phyloP scores from a whole-genome alignment of 31 red algal species.

The Odonthalia washingtoniensis region DNA sequence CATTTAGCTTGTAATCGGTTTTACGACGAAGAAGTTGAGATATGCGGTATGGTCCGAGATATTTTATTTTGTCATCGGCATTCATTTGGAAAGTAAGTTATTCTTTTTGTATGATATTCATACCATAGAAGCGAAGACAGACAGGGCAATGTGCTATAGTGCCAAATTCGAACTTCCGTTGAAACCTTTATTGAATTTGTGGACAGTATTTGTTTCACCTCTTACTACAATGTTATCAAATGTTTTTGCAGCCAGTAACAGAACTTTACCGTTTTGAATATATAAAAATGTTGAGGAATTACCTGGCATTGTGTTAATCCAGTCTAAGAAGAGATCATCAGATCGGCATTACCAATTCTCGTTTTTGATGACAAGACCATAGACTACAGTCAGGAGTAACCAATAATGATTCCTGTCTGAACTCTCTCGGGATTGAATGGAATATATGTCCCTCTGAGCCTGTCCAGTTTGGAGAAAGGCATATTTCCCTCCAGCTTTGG shows the following conservation, averaged over 20 bases:
- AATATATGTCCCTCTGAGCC: not conserved
- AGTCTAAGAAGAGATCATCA: not conserved
- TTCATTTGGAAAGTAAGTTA: not conserved
- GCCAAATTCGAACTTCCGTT: not conserved
- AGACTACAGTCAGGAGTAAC: not conserved
- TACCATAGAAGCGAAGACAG: not conserved
- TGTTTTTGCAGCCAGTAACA: too few relatives aligned
- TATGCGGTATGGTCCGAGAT: not conserved
- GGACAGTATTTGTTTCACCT: not conserved
- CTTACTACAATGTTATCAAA: not conserved
- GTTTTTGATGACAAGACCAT: not conserved
- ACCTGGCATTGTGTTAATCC: not conserved
- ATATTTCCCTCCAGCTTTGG: not conserved
- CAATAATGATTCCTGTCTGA: not conserved
- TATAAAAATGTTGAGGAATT: not conserved
- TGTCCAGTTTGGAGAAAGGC: not conserved
- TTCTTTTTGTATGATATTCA: not conserved
- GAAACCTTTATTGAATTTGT: not conserved
- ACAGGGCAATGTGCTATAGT: not conserved
- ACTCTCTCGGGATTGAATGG: not conserved
- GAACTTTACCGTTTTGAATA: not conserved
- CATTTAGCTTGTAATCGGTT: not conserved
- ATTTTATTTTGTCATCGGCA: not conserved
- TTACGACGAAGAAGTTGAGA: not conserved
- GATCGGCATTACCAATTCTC: not conserved